Base-by-base conservation (phyloP, 306 rosid genomes). In the Malus fusca region DNA sequence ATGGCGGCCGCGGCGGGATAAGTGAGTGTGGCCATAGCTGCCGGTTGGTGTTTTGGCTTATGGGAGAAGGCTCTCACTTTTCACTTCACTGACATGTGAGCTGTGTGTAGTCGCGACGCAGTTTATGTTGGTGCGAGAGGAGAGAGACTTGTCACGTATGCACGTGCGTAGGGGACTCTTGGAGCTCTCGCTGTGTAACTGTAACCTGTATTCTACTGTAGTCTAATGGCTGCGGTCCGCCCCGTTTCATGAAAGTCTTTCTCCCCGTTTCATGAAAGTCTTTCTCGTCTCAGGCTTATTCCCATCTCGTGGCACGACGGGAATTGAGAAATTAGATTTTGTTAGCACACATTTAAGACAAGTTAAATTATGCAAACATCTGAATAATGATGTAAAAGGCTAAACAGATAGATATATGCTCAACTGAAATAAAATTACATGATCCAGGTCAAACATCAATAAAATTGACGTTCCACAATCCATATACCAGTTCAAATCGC, bases 21-120 rank as follows among this genome's bases (percentile, higher is more conserved):
- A 46, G 59, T 23, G 40, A 60, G 76, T 10, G 85, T 4, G 30
- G 79, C 74, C 82, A 74, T 78, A 63, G 48, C 26, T 52, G 76
- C 40, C 6, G 15, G 37, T 30, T 72, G 37, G 69, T 18, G 11
- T 46, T n/a, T 18, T 21, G 21, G 35, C 40, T 10, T 21, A 43
- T 17, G 22, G 56, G 10, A 22, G 31, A 31, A 22, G 19, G 53
- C 30, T 66, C 14, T 35, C 11, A 17, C 18, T 8, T 67, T 40
- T 18, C 46, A 66, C 46, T 30, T 33, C 44, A 35, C 43, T 66
- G 43, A 58, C 63, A 11, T 2, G 15, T 58, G 63, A 59, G 17
- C 63, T 58, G 15, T 23, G 15, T 23, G 13, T 59, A 8, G 25
- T 58, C 30, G 11, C 18, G 30, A 59, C 30, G 21, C 55, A 5